Evolutionary conservation across 78 protist genomes (phyloP).

Genomic region (Goniomonas avonlea): DNA sequence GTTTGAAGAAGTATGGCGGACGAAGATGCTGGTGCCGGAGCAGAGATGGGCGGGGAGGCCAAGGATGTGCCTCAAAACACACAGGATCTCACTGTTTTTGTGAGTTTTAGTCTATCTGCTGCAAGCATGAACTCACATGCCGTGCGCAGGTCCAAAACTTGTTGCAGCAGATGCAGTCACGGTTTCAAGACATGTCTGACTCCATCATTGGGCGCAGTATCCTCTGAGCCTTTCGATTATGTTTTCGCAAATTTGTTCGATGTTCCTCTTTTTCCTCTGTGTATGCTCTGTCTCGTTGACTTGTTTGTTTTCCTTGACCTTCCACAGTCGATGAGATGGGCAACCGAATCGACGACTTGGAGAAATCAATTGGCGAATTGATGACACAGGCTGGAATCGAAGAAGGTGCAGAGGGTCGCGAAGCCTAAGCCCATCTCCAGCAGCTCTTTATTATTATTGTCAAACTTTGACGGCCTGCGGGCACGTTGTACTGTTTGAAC

Average conservation of each 20-base stretch:
- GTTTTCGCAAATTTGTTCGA: too few relatives aligned
- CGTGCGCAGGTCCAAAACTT: background rate
- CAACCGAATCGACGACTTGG: constrained; percentile 24
- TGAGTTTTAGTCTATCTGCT: background rate
- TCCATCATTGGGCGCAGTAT: constrained; percentile 16
- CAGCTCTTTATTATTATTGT: too few relatives aligned
- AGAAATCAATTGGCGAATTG: constrained; percentile 32
- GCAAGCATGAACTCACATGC: background rate
- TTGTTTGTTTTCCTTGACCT: background rate
- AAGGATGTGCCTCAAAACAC: constrained; percentile 18
- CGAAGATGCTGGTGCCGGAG: too few relatives aligned
- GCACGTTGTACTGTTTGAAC: too few relatives aligned
- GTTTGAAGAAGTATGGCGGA: too few relatives aligned
- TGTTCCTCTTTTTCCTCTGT: background rate
- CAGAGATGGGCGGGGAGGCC: too few relatives aligned
- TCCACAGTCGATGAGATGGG: constrained; percentile 40
- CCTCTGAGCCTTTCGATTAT: too few relatives aligned
- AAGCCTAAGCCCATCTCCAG: too few relatives aligned
- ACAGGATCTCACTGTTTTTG: constrained; percentile 27
- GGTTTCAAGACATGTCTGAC: constrained; percentile 27
- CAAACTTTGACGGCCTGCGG: too few relatives aligned
- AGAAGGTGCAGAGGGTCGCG: too few relatives aligned
- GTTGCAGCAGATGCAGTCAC: constrained; percentile 19
- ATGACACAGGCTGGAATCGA: constrained; percentile 31
- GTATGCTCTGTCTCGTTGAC: background rate